phyloP scores from a whole-genome alignment of 2,329 filamentous ascomycete species.

The Penicillium sp. region DNA sequence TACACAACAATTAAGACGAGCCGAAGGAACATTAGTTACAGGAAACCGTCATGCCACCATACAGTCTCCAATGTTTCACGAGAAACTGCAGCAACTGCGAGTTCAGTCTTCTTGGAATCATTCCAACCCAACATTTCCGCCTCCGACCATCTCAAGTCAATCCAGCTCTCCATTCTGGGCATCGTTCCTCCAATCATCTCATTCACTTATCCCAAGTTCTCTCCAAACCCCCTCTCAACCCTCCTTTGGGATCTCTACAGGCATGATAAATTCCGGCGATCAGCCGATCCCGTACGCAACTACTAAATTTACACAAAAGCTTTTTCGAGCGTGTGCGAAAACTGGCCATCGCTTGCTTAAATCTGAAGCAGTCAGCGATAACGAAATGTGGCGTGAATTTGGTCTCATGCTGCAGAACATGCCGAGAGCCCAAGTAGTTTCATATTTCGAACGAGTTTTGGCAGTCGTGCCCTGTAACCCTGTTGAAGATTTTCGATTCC shows the following conservation, averaged over 20 bases:
- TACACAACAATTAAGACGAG: background rate
- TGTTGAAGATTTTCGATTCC: conserved; percentile 15
- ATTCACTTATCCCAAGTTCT: background rate
- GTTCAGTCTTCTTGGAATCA: background rate
- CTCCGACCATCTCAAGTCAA: background rate
- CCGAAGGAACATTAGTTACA: background rate
- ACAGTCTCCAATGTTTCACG: background rate
- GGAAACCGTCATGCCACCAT: background rate
- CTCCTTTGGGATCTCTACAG: background rate
- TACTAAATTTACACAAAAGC: conserved; percentile 16
- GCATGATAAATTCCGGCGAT: background rate
- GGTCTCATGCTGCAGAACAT: conserved; percentile 11
- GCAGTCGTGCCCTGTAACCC: conserved; percentile 17
- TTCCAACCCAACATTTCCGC: background rate
- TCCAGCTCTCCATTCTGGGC: conserved; percentile 4
- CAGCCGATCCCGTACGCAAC: conserved; percentile 14
- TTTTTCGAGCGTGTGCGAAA: conserved; percentile 16
- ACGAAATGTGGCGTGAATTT: conserved; percentile 16
- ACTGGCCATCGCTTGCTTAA: conserved; percentile 15
- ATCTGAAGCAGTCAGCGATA: conserved; percentile 4
- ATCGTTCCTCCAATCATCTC: conserved; percentile 5
- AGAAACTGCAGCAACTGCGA: background rate
- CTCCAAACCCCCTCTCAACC: background rate
- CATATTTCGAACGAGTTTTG: conserved; percentile 23
- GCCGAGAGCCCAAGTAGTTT: conserved; percentile 14